phyloP scores from a whole-genome alignment of 768 basidiomycete species.

The Infundibulicybe gibba region DNA sequence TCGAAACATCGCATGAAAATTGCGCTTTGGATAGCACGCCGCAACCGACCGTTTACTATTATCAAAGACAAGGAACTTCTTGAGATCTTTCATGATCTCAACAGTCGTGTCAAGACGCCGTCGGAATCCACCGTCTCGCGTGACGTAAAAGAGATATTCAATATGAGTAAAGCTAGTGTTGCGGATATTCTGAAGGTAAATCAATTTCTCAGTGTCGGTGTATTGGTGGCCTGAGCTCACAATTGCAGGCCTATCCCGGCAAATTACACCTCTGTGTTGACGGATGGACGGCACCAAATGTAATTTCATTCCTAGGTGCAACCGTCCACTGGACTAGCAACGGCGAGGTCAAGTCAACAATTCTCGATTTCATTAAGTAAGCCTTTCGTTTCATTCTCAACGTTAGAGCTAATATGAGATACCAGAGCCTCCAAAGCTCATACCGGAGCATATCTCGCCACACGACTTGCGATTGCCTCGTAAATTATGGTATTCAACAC shows the following conservation, averaged over 20 bases:
- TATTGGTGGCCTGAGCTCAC: no score
- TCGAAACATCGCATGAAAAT: conserved; percentile 15
- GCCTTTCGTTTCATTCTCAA: background rate
- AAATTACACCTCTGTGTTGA: conserved; percentile 22
- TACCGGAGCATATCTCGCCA: conserved; percentile 22
- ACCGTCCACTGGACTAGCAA: conserved; percentile 15
- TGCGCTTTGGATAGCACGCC: conserved; percentile 4
- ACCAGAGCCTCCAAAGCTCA: conserved; percentile 13
- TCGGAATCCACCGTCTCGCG: background rate
- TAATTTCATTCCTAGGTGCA: conserved; percentile 21
- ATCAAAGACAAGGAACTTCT: conserved; percentile 3
- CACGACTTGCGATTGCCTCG: conserved; percentile 16
- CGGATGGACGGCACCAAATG: conserved; percentile 24
- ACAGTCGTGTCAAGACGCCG: conserved; percentile 1
- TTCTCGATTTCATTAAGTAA: conserved; percentile 17
- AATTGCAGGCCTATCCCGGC: conserved; percentile 3
- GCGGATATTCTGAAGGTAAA: background rate
- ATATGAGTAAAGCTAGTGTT: background rate
- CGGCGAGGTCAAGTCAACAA: conserved; percentile 11
- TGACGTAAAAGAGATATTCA: conserved; percentile 7
- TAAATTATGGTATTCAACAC: conserved; percentile 18
- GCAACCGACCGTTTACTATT: conserved; percentile 6
- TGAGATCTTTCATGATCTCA: conserved; percentile 9
- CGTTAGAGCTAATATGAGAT: background rate
- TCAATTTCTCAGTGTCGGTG: background rate